Evolutionary conservation across 106 monocot species (phyloP), one percentile per base, ranked within the genome.

Genomic region (Amphibolis antarctica): DNA sequence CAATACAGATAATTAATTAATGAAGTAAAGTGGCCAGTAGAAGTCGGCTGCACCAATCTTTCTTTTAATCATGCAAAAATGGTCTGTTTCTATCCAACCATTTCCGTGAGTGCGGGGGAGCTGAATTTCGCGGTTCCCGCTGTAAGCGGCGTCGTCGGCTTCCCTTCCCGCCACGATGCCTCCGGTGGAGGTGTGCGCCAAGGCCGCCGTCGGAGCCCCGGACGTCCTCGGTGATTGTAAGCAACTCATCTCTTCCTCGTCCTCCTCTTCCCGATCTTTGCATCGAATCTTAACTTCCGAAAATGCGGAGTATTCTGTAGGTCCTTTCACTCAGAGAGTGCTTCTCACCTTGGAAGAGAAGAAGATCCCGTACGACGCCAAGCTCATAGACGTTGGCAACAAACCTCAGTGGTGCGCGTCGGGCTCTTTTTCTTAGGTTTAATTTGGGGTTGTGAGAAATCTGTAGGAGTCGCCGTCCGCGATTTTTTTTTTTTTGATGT

Each of bases 331-430:
- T 22, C 60, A 60, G 15, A 60, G 60, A 60, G 86, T 89, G 55
- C 73, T 84, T n/a, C 57, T 96, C 15, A 86, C 89, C 6, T 66
- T 96, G 20, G 86, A 96, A 79, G 94, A 96, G 89, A 96, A 96
- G 82, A 74, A 78, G n/a, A 64, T 96, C 0, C 78, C 83, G 0
- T 89, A 96, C 44, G 77, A 89, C 48, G 18, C 70, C 60, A 96
- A 86, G 74, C 72, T 84, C 66, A 52, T 96, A 62, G 63, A 96
- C 42, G 20, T 89, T 73, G 64, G 68, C 51, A 49, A 89, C 36
- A 46, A 60, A 10, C 60, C 60, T 15, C 60, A 60, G 60, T 43
- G 29, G 30, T 52, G 27, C 28, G 9, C 26, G 7, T 31, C 23
- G 30, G 0, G 28, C 36, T 42, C 13, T 36, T 36, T 9, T 44